Evolutionary conservation across 169 alveolate genomes (phyloP).

Genomic region (Amoebophrya sp.): DNA sequence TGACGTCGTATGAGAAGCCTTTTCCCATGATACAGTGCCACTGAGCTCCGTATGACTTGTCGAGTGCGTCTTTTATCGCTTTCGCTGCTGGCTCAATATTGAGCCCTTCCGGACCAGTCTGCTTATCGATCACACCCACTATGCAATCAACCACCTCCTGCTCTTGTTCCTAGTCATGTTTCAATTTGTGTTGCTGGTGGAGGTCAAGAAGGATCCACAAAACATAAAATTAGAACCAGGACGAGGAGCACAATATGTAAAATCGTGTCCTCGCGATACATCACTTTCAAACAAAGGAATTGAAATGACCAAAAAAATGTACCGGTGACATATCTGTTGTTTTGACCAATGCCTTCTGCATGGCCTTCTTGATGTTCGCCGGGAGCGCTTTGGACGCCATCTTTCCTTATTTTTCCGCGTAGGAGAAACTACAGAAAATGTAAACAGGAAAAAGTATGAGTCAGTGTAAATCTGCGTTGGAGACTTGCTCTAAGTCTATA

Average conservation of each 20-base stretch:
- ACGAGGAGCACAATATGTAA: no score
- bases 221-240: no score
- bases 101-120: conserved; percentile 6
- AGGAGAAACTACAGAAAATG: no score
- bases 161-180: not conserved
- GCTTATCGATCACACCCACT: conserved; percentile 16
- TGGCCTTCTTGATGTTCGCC: not conserved
- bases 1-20: conserved; percentile 64
- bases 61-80: conserved; percentile 57
- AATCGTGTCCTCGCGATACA: no score
- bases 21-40: conserved; percentile 69
- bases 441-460: no score
- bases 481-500: no score
- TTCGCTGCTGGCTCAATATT: not conserved
- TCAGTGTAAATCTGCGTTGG: no score
- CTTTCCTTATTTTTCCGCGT: no score
- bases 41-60: conserved; percentile 59
- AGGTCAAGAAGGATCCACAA: no score
- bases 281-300: no score
- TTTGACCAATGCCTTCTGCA: not conserved
- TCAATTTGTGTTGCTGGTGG: not conserved
- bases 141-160: not conserved
- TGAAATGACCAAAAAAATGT: no score
- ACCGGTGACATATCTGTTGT: not conserved
- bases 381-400: no score